Evolutionary conservation across 805 yeast genomes (phyloP).

Genomic region (Saccharomycopsis olivae): DNA sequence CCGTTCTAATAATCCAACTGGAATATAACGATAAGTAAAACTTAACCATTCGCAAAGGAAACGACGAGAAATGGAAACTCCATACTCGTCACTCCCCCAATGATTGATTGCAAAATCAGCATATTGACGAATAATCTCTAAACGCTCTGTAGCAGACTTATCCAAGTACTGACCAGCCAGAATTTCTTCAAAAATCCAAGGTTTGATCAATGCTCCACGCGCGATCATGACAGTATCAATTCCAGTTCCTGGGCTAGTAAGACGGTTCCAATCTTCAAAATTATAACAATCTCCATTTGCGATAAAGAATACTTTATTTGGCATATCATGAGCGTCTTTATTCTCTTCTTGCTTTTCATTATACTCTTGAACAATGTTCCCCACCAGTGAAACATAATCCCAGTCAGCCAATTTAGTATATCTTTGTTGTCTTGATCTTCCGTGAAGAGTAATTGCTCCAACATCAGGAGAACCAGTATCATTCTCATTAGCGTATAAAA

Average conservation of each 20-base stretch:
- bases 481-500: conserved; percentile 42
- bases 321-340: conserved; percentile 46
- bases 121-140: conserved; percentile 60
- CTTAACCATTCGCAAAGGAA: conserved; percentile 90
- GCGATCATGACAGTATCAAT: conserved; percentile 96
- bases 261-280: conserved; percentile 73
- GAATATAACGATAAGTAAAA: conserved; percentile 89
- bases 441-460: conserved; percentile 89
- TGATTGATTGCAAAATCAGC: conserved; percentile 81
- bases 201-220: conserved; percentile 94
- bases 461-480: conserved; percentile 40
- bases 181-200: conserved; percentile 97
- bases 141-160: conserved; percentile 81
- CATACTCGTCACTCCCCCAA: conserved; percentile 97
- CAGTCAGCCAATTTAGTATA: conserved; percentile 89
- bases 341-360: conserved; percentile 43
- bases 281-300: conserved; percentile 94
- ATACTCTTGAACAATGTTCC: conserved; percentile 51
- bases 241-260: conserved; percentile 46
- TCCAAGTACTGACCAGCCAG: conserved; percentile 84
- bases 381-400: conserved; percentile 75
- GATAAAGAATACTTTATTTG: conserved; percentile 60
- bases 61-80: conserved; percentile 78
- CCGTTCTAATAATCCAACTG: conserved; percentile 84
- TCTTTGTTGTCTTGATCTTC: conserved; percentile 93